Evolutionary conservation across 495 filamentous ascomycete genomes (phyloP), one percentile per base, ranked within the genome.

Genomic region (Daldinia decipiens): DNA sequence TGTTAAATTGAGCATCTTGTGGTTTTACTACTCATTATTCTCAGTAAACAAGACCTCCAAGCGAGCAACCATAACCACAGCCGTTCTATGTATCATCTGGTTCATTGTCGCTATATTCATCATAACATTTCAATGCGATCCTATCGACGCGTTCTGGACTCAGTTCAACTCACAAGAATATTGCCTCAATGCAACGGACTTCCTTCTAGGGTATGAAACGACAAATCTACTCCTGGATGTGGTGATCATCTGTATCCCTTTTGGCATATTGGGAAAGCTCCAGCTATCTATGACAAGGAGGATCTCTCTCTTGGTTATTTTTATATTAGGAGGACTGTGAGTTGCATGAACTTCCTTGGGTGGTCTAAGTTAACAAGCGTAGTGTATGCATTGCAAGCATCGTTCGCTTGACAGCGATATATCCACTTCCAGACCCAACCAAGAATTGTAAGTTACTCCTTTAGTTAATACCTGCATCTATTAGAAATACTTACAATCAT

Each of bases 1-100:
- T 8, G 43, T 47, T 7, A 47, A 47, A 21, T 47, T 47, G 19
- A 47, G 43, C 43, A 47, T 47, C 43, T 47, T 47, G 19, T 47
- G 43, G 43, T 47, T 47, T 47, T 47, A 21, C 43, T 47, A 47
- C 19, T 24, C 43, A 3, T 24, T 47, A 47, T 47, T 47, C 19
- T 47, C 43, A 12, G 43, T 47, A 24, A 47, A 47, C 19, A 24
- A 47, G 43, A 24, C 19, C 7, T 47, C 9, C 43, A 21, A 5
- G 19, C 17, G 9, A 24, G 19, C 43, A 24, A 47, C 43, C 19
- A 24, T 21, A 12, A 47, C 9, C 43, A 21, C 9, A 12, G 43
- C 43, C 19, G 17, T 4, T 47, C 5, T 47, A 47, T 47, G 43
- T 11, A 24, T 47, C 19, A 1, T 47, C 3, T 47, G 43, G 43